Conservation (phyloP, 140 eudicot species). For the Erigeron philadelphicus region DNA sequence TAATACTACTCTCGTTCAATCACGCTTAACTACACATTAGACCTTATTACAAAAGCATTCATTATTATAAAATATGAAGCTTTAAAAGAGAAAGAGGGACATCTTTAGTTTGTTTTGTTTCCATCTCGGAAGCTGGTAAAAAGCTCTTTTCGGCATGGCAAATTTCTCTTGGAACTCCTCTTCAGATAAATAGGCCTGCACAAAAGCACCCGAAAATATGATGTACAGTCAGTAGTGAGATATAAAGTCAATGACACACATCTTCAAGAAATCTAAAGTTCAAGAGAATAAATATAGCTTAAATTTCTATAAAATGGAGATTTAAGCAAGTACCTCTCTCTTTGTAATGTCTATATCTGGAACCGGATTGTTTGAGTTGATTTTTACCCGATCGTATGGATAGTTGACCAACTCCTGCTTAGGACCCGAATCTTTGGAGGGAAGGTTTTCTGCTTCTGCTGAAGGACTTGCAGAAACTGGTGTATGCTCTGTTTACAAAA, state of each 20-base stretch:
- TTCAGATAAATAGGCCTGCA: constrained; percentile 42
- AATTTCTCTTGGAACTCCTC: constrained; percentile 56
- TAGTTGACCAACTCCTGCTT: constrained; percentile 30
- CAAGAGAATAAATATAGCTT: background rate
- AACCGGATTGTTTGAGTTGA: constrained; percentile 40
- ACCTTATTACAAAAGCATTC: constrained; percentile 4
- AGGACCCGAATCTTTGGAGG: constrained; percentile 28
- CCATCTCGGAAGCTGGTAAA: constrained; percentile 60
- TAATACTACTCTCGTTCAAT: constrained; percentile 8
- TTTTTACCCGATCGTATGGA: constrained; percentile 47
- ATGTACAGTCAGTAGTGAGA: background rate
- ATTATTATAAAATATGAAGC: constrained; percentile 16
- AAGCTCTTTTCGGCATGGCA: constrained; percentile 35
- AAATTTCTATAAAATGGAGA: background rate
- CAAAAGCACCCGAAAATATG: constrained; percentile 14
- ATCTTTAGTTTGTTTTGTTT: constrained; percentile 55
- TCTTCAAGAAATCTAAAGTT: constrained; percentile 6
- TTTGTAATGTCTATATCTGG: constrained; percentile 48
- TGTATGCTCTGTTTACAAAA: constrained; percentile 26
- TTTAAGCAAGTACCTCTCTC: constrained; percentile 44
- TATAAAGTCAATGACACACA: background rate
- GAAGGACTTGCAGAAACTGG: constrained; percentile 26
- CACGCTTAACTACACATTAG: constrained; percentile 14
- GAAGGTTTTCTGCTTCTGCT: background rate
- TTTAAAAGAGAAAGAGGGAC: constrained; percentile 46